phyloP scores from a whole-genome alignment of 345 rosid genomes.

The Populus deltoides region DNA sequence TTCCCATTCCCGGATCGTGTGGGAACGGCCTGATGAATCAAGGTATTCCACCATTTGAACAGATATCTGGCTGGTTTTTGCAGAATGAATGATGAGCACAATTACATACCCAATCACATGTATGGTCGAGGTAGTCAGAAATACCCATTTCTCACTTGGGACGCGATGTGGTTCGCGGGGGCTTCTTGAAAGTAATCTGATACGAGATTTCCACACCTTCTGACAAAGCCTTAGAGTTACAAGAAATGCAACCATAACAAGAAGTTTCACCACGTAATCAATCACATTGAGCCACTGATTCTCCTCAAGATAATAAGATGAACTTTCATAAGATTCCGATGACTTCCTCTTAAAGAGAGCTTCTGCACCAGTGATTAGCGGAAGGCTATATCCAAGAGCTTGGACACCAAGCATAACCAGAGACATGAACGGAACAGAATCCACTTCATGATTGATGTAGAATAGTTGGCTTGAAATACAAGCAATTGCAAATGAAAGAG shows the following conservation, averaged over 20 bases:
- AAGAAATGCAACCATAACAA: constrained; percentile 61
- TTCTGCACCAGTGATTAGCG: constrained; percentile 81
- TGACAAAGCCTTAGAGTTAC: constrained; percentile 74
- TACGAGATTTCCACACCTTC: constrained; percentile 84
- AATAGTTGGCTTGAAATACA: constrained; percentile 70
- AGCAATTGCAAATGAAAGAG: constrained; percentile 64
- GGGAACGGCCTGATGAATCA: constrained; percentile 34
- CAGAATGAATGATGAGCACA: constrained; percentile 46
- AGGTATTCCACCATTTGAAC: constrained; percentile 22
- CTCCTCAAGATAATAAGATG: constrained; percentile 52
- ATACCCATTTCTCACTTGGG: constrained; percentile 62
- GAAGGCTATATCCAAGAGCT: constrained; percentile 76
- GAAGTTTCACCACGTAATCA: constrained; percentile 75
- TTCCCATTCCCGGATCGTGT: constrained; percentile 43
- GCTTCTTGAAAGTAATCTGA: constrained; percentile 42
- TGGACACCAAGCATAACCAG: constrained; percentile 88
- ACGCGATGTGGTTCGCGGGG: constrained; percentile 58
- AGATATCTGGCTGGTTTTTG: constrained; percentile 31
- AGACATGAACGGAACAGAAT: constrained; percentile 55
- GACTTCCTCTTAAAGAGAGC: constrained; percentile 61
- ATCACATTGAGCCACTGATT: constrained; percentile 65
- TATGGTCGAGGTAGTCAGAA: constrained; percentile 38
- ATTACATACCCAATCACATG: constrained; percentile 57
- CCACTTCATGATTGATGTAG: constrained; percentile 44
- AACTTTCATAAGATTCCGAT: constrained; percentile 44